Evolutionary conservation across 495 filamentous ascomycete species (phyloP).

Genomic region (Sporormia fimetaria): DNA sequence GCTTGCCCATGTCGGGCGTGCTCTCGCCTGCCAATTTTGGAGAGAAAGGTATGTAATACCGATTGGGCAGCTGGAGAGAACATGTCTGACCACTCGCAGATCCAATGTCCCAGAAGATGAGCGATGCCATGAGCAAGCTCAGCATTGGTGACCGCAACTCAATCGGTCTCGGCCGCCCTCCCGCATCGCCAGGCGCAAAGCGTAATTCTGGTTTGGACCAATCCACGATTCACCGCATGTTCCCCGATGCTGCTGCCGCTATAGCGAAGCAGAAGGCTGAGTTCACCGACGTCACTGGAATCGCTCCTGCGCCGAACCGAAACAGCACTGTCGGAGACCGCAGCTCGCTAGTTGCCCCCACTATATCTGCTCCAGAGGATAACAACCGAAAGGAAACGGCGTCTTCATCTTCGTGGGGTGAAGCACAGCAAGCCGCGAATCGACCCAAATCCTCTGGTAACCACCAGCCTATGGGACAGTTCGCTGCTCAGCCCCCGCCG

Average conservation of each 20-base stretch:
- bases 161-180: constrained; percentile 53
- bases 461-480: constrained; percentile 92
- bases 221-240: constrained; percentile 97
- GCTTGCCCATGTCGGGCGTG: constrained; percentile 92
- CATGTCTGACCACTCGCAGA: constrained; percentile 42
- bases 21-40: constrained; percentile 88
- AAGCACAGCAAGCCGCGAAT: constrained; percentile 45
- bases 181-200: constrained; percentile 67
- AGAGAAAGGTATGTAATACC: constrained; percentile 63
- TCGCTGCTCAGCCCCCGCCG: constrained; percentile 71
- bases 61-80: neutral
- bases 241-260: constrained; percentile 92
- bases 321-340: constrained; percentile 84
- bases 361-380: constrained; percentile 54
- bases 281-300: constrained; percentile 87
- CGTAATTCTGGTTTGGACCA: constrained; percentile 85
- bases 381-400: constrained; percentile 34
- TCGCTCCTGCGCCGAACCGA: constrained; percentile 78
- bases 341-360: constrained; percentile 64
- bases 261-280: constrained; percentile 96
- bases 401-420: constrained; percentile 68
- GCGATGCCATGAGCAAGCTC: constrained; percentile 94
- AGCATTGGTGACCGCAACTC: constrained; percentile 82
- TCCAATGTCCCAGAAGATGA: constrained; percentile 93
- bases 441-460: constrained; percentile 85